phyloP scores from a whole-genome alignment of 2,329 filamentous ascomycete species.

The Sporothrix euskadiensis region DNA sequence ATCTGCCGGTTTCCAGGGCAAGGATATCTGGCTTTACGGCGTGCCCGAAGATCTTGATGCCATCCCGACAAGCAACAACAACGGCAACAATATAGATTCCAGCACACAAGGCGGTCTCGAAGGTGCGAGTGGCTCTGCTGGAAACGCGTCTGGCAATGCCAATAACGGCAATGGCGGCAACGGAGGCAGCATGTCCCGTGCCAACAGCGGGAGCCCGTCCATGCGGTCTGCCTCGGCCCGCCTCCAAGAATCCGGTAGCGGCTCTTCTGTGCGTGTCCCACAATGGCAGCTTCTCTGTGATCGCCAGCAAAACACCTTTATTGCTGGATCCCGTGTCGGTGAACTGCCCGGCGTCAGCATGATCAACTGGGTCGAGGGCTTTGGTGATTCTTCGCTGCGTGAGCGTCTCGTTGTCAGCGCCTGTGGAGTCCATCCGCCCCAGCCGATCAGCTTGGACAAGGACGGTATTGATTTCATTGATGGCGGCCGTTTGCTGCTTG shows the following conservation, averaged over 20 bases:
- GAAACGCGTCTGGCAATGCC: not conserved
- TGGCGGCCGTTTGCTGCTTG: conserved; percentile 68
- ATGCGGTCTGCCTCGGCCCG: conserved; percentile 43
- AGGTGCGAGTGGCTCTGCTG: not conserved
- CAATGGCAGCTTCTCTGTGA: conserved; percentile 71
- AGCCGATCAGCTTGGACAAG: conserved; percentile 60
- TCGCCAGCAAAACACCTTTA: conserved; percentile 67
- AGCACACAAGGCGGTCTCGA: not conserved
- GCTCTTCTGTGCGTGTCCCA: conserved; percentile 48
- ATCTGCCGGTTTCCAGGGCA: conserved; percentile 70
- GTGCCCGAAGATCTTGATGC: conserved; percentile 72
- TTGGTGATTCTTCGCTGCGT: conserved; percentile 49
- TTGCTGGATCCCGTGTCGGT: conserved; percentile 65
- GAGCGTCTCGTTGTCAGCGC: conserved; percentile 70
- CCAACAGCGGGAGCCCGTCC: conserved; percentile 45
- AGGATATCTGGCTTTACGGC: conserved; percentile 76
- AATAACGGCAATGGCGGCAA: conserved; percentile 23
- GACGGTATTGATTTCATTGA: conserved; percentile 76
- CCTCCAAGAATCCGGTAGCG: conserved; percentile 40
- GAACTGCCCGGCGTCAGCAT: conserved; percentile 66
- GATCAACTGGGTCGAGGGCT: conserved; percentile 69
- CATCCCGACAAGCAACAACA: conserved; percentile 45
- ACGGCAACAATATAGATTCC: not conserved
- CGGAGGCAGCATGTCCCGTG: conserved; percentile 38
- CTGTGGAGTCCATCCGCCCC: conserved; percentile 63